These are phyloP conservation scores for Trichoderma atrobrunneum DNA, from an alignment of 2,329 filamentous ascomycete genomes.

Conservation along the genomic window DNA sequence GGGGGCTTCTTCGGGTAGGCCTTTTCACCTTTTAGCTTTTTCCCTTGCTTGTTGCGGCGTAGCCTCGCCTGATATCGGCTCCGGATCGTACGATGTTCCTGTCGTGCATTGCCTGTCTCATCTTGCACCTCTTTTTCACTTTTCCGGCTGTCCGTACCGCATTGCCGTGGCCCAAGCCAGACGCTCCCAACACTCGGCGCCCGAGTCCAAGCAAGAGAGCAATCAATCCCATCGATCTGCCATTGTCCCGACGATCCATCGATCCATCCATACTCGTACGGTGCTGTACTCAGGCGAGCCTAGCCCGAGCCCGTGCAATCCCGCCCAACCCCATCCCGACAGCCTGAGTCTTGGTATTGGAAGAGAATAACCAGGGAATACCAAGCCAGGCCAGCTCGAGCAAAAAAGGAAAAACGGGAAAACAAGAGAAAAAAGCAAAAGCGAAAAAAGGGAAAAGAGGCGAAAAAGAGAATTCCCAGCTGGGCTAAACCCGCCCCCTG, in stretches of 20 bases:
- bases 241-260: slow-evolving; percentile 1
- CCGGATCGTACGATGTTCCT: slow-evolving; percentile 34
- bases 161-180: not conserved
- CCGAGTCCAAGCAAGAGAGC: not conserved
- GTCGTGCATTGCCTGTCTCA: slow-evolving; percentile 14
- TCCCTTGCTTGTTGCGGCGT: slow-evolving; percentile 25
- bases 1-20: not conserved
- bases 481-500: slow-evolving; percentile 5
- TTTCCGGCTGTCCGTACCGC: slow-evolving; percentile 14
- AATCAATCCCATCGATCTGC: not conserved
- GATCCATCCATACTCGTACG: not conserved
- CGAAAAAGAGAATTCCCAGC: not conserved
- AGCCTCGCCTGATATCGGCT: slow-evolving; percentile 31
- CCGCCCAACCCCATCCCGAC: not conserved
- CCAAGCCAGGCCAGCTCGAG: not conserved
- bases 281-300: not conserved
- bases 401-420: not conserved
- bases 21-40: slow-evolving; percentile 11
- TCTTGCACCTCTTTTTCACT: slow-evolving; percentile 6
- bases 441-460: not conserved
- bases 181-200: not conserved
- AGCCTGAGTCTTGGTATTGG: not conserved
- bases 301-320: not conserved
- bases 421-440: not conserved
- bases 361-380: not conserved